A percentile compares a stretch with the other conserved stretches of the same genome.
These are phyloP conservation scores for Sinapis alba DNA, from an alignment of 441 rosid species.

Conservation along the genomic window DNA sequence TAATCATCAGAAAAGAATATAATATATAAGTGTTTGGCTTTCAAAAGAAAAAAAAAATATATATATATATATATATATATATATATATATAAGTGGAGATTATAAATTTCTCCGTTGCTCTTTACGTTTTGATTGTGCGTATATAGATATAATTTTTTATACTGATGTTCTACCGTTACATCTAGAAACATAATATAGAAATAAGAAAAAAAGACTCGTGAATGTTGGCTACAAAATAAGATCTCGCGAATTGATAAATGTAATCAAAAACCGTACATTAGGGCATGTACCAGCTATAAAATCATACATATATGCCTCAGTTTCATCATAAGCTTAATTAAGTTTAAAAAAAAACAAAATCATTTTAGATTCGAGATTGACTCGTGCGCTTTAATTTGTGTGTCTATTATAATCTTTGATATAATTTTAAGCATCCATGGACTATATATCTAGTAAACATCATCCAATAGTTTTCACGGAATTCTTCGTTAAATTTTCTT, in stretches of 20 bases:
- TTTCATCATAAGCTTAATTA: slow-evolving; percentile 12
- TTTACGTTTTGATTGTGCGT: slow-evolving; percentile 8
- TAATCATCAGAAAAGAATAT: neutral
- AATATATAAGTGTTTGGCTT: neutral
- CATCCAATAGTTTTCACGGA: slow-evolving; percentile 15
- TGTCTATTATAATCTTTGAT: slow-evolving; percentile 29
- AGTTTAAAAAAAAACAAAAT: neutral
- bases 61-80: no score
- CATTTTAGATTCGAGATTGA: neutral
- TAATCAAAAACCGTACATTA: slow-evolving; percentile 33
- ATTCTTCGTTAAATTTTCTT: neutral
- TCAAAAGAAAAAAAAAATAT: no score
- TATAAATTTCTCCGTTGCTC: neutral
- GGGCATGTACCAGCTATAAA: slow-evolving; percentile 33
- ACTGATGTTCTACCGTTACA: slow-evolving; percentile 22
- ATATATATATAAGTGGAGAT: neutral
- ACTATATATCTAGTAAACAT: slow-evolving; percentile 28
- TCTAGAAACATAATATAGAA: slow-evolving; percentile 6
- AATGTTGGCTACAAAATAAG: neutral
- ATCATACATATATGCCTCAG: slow-evolving; percentile 18
- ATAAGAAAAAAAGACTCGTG: slow-evolving; percentile 2
- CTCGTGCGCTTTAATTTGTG: slow-evolving; percentile 32
- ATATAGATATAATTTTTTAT: neutral
- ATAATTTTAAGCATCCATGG: slow-evolving; percentile 30
- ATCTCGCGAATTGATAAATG: slow-evolving; percentile 20